Evolutionary conservation across 129 eudicot species (phyloP).

Genomic region (Pulicaria dysenterica): DNA sequence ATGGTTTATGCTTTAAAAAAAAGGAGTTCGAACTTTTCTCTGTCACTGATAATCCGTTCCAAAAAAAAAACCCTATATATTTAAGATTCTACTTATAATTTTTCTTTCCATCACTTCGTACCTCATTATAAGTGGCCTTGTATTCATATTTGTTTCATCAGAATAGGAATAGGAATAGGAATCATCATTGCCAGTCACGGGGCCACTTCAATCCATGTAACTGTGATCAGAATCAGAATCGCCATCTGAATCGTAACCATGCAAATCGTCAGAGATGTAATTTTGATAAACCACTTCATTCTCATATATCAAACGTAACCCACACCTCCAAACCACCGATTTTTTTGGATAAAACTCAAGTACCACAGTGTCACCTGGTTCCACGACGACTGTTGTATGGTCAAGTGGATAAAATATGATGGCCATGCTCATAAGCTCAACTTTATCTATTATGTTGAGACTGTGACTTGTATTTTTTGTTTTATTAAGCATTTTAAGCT

Average conservation of each 20-base stretch:
- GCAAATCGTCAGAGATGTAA: background rate
- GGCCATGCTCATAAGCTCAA: background rate
- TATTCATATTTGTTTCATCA: no score
- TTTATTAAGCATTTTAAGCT: background rate
- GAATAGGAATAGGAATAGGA: no score
- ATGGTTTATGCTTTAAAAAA: no score
- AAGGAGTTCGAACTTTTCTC: no score
- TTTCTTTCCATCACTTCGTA: no score
- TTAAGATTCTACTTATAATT: no score
- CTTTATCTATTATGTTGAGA: background rate
- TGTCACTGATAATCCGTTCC: no score
- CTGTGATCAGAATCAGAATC: background rate
- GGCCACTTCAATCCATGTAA: no score
- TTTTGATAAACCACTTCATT: background rate
- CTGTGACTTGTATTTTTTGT: slow-evolving; percentile 3
- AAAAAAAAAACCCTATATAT: no score
- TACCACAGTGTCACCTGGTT: slow-evolving; percentile 4
- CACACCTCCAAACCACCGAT: background rate
- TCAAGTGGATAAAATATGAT: slow-evolving; percentile 14
- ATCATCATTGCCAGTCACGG: no score
- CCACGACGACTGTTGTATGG: slow-evolving; percentile 2
- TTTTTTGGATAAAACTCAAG: background rate
- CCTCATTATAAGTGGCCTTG: no score
- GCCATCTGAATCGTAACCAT: background rate
- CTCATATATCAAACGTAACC: slow-evolving; percentile 17